phyloP scores from a whole-genome alignment of 2,329 filamentous ascomycete species.

The Helminthosporium solani region DNA sequence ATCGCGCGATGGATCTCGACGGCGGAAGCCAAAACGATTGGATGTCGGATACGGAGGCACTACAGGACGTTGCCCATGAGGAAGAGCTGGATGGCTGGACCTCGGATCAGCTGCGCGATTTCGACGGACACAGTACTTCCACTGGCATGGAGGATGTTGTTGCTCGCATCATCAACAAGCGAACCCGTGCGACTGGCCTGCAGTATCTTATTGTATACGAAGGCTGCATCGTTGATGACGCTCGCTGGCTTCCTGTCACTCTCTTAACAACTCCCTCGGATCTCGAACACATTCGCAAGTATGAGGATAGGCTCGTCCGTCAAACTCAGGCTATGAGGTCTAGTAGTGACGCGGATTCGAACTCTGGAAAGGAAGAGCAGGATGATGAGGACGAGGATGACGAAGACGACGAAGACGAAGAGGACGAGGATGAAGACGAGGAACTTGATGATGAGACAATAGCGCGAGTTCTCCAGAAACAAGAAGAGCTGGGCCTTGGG shows the following conservation, averaged over 20 bases:
- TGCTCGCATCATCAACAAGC: constrained; percentile 47
- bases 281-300: constrained; percentile 27
- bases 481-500: constrained; percentile 63
- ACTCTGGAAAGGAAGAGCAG: constrained; percentile 32
- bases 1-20: constrained; percentile 37
- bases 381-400: constrained; percentile 44
- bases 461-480: constrained; percentile 61
- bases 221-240: constrained; percentile 48
- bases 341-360: constrained; percentile 16
- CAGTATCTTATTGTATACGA: constrained; percentile 57
- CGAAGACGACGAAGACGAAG: constrained; percentile 37
- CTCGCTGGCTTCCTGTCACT: constrained; percentile 49
- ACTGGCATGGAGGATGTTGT: constrained; percentile 48
- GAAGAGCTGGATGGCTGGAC: constrained; percentile 43
- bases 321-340: constrained; percentile 14
- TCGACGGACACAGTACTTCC: constrained; percentile 54
- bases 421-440: constrained; percentile 44
- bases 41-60: constrained; percentile 17
- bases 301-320: constrained; percentile 18
- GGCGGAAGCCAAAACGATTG: constrained; percentile 36
- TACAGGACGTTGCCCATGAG: constrained; percentile 10
- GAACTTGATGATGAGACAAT: constrained; percentile 61
- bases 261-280: constrained; percentile 27
- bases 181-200: constrained; percentile 46
- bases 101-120: constrained; percentile 48